These are phyloP conservation scores for Escovopsis sp. DNA, from an alignment of 2,329 filamentous ascomycete genomes.

Conservation along the genomic window DNA sequence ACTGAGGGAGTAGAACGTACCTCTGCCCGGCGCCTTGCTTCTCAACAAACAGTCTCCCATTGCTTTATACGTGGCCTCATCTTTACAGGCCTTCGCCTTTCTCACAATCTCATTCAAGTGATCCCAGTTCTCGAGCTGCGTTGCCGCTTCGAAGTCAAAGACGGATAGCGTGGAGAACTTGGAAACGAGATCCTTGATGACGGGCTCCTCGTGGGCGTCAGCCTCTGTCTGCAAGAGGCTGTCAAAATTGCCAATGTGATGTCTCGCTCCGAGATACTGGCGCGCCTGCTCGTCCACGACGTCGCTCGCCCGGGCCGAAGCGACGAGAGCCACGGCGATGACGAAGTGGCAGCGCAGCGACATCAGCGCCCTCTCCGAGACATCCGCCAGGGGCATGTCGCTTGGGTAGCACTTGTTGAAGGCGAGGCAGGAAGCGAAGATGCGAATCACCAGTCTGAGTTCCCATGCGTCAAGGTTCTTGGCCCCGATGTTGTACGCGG, in stretches of 20 bases:
- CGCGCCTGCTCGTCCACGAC: conserved; percentile 36
- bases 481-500: conserved; percentile 64
- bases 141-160: conserved; percentile 66
- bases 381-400: conserved; percentile 26
- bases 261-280: conserved; percentile 46
- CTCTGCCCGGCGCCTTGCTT: conserved; percentile 33
- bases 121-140: conserved; percentile 53
- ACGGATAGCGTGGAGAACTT: conserved; percentile 55
- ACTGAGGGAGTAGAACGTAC: conserved; percentile 18
- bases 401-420: conserved; percentile 37
- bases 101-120: conserved; percentile 46
- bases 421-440: conserved; percentile 38
- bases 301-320: conserved; percentile 37
- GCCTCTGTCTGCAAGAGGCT: conserved; percentile 24
- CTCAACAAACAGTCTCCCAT: conserved; percentile 53
- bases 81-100: conserved; percentile 29
- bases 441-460: conserved; percentile 35
- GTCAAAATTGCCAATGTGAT: conserved; percentile 47
- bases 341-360: conserved; percentile 60
- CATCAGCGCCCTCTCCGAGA: conserved; percentile 40
- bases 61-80: conserved; percentile 37
- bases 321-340: conserved; percentile 33
- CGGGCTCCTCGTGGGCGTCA: conserved; percentile 25
- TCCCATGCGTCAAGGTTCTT: conserved; percentile 42
- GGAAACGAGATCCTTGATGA: conserved; percentile 35